Conservation (phyloP, 495 filamentous ascomycete species). For the Chaetomium cochliodes region DNA sequence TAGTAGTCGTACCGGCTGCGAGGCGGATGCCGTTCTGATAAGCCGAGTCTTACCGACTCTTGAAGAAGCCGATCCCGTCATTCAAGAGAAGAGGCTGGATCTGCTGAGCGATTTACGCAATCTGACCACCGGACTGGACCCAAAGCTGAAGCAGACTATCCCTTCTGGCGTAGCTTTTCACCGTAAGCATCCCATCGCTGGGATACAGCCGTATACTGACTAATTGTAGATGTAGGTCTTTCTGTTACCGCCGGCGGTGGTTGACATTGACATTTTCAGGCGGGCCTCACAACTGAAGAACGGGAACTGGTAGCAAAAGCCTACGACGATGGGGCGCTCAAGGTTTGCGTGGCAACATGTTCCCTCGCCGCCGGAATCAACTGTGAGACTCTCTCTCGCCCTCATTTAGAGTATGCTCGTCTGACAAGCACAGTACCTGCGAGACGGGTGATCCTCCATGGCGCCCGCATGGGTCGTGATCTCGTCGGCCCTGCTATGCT, state of each 20-base stretch:
- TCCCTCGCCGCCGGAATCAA: slow-evolving; percentile 86
- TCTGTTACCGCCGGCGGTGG: background rate
- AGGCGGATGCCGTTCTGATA: slow-evolving; percentile 62
- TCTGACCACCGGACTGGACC: slow-evolving; percentile 65
- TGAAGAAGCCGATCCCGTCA: slow-evolving; percentile 44
- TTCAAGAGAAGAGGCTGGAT: slow-evolving; percentile 61
- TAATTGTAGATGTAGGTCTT: slow-evolving; percentile 20
- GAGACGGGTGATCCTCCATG: slow-evolving; percentile 74
- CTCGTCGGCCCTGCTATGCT: slow-evolving; percentile 75
- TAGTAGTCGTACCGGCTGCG: slow-evolving; percentile 63
- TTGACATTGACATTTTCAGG: slow-evolving; percentile 43
- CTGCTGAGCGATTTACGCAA: slow-evolving; percentile 67
- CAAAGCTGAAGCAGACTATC: slow-evolving; percentile 63
- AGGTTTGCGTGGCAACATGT: slow-evolving; percentile 76
- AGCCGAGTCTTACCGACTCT: slow-evolving; percentile 59
- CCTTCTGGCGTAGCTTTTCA: slow-evolving; percentile 72
- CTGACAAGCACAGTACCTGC: slow-evolving; percentile 46
- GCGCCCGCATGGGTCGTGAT: slow-evolving; percentile 74
- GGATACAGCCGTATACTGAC: background rate
- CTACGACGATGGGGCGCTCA: slow-evolving; percentile 68
- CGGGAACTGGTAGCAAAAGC: slow-evolving; percentile 70
- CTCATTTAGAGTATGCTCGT: background rate
- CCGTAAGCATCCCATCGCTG: slow-evolving; percentile 42
- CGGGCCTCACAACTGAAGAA: slow-evolving; percentile 77
- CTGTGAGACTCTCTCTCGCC: slow-evolving; percentile 34